Evolutionary conservation across 768 basidiomycete species (phyloP).

Genomic region (Rhizopogon vesiculosus): DNA sequence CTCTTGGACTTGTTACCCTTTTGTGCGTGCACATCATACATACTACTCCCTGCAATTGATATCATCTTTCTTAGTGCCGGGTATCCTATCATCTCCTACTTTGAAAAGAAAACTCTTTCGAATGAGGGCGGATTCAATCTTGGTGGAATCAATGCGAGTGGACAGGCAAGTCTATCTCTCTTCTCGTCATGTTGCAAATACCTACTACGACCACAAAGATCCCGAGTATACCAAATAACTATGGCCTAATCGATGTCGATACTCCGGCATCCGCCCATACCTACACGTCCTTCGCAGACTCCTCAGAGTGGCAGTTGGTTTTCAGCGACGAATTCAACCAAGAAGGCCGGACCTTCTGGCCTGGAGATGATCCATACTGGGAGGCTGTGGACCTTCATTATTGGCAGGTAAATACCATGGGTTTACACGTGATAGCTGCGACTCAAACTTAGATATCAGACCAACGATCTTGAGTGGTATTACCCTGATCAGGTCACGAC

Average conservation of each 20-base stretch:
- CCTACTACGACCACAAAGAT: constrained; percentile 31
- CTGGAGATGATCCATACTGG: constrained; percentile 86
- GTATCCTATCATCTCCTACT: constrained; percentile 58
- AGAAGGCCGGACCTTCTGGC: constrained; percentile 74
- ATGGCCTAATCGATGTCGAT: constrained; percentile 69
- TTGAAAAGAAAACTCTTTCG: constrained; percentile 39
- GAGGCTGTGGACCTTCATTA: constrained; percentile 81
- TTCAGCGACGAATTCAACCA: constrained; percentile 89
- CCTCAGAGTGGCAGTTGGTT: constrained; percentile 57
- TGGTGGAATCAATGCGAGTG: constrained; percentile 72
- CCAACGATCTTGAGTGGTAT: constrained; percentile 85
- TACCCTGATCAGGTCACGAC: constrained; percentile 79
- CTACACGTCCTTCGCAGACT: constrained; percentile 46
- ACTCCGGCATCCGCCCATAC: constrained; percentile 63
- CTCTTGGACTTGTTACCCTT: constrained; percentile 47
- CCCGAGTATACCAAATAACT: constrained; percentile 56
- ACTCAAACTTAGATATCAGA: constrained; percentile 29
- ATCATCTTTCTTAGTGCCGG: constrained; percentile 41
- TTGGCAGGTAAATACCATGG: constrained; percentile 44
- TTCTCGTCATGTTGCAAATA: background rate
- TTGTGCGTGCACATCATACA: constrained; percentile 41
- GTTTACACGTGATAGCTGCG: background rate
- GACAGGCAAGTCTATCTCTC: constrained; percentile 45
- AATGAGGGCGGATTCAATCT: constrained; percentile 63
- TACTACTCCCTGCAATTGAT: background rate